A percentile compares a stretch with the other conserved stretches of the same genome.
Conservation (phyloP, 108 stramenopile species). For the Schizochytrium sp. region DNA sequence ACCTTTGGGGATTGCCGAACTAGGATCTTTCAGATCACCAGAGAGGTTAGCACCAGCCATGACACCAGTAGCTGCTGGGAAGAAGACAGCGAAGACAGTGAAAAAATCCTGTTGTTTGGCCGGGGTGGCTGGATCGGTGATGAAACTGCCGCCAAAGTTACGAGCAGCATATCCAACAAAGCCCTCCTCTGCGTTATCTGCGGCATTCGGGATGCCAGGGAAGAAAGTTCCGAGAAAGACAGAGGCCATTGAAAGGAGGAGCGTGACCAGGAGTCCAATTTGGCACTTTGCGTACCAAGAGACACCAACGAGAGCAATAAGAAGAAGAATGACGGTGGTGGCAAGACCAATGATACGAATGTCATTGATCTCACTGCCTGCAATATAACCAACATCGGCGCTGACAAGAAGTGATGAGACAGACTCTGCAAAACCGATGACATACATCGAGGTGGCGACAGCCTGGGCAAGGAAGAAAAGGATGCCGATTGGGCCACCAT, state of each 20-base stretch:
- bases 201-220: slow-evolving; percentile 32
- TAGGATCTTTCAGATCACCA: slow-evolving; percentile 78
- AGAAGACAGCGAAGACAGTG: slow-evolving; percentile 79
- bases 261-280: slow-evolving; percentile 61
- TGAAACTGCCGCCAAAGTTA: slow-evolving; percentile 72
- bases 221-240: slow-evolving; percentile 62
- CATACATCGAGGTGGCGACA: slow-evolving; percentile 76
- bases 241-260: slow-evolving; percentile 30
- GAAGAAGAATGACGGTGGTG: slow-evolving; percentile 38
- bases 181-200: slow-evolving; percentile 38
- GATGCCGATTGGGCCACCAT: slow-evolving; percentile 81
- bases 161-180: slow-evolving; percentile 65
- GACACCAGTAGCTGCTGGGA: slow-evolving; percentile 86
- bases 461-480: slow-evolving; percentile 84
- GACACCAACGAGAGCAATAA: slow-evolving; percentile 62
- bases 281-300: slow-evolving; percentile 65
- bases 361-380: slow-evolving; percentile 43
- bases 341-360: slow-evolving; percentile 63
- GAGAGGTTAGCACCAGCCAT: slow-evolving; percentile 81
- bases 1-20: slow-evolving; percentile 80
- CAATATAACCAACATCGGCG: background rate
- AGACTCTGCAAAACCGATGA: slow-evolving; percentile 82
- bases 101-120: slow-evolving; percentile 50
- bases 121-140: slow-evolving; percentile 17
- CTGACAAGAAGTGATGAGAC: background rate